phyloP scores from a whole-genome alignment of 345 rosid genomes.

The Murraya paniculata region DNA sequence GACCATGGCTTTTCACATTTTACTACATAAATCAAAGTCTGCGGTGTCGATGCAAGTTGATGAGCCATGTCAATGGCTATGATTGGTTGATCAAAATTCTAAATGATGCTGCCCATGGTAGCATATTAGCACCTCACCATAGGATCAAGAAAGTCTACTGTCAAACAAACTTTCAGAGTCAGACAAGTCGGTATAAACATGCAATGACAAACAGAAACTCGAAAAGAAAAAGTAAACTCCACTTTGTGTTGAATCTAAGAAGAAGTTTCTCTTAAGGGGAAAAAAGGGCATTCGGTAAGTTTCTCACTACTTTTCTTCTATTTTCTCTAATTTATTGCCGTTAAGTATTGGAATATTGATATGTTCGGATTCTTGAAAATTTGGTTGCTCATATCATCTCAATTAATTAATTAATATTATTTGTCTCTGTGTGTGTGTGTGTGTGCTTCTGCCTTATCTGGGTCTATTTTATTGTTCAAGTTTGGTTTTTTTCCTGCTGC shows the following conservation, averaged over 20 bases:
- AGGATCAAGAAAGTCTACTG: neutral
- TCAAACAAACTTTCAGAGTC: conserved; percentile 18
- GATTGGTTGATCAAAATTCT: conserved; percentile 5
- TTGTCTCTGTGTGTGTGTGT: no score
- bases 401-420: neutral
- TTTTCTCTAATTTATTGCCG: conserved; percentile 1
- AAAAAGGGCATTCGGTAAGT: conserved; percentile 13
- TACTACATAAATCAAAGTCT: neutral
- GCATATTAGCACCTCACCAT: conserved; percentile 7
- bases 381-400: conserved; percentile 16
- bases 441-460: conserved; percentile 6
- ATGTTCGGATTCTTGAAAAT: conserved; percentile 20
- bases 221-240: neutral
- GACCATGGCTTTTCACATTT: neutral
- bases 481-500: conserved; percentile 13
- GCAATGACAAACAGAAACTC: neutral
- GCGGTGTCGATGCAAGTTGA: neutral
- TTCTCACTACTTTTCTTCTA: conserved; percentile 17
- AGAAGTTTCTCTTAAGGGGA: conserved; percentile 16
- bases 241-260: conserved; percentile 5
- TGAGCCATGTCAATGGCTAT: neutral
- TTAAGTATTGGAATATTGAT: conserved; percentile 12
- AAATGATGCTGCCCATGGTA: neutral
- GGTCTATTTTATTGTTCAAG: conserved; percentile 9
- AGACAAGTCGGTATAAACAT: conserved; percentile 28